Evolutionary conservation across 2,329 filamentous ascomycete species (phyloP).

Genomic region (Aspergillus costaricaensis): DNA sequence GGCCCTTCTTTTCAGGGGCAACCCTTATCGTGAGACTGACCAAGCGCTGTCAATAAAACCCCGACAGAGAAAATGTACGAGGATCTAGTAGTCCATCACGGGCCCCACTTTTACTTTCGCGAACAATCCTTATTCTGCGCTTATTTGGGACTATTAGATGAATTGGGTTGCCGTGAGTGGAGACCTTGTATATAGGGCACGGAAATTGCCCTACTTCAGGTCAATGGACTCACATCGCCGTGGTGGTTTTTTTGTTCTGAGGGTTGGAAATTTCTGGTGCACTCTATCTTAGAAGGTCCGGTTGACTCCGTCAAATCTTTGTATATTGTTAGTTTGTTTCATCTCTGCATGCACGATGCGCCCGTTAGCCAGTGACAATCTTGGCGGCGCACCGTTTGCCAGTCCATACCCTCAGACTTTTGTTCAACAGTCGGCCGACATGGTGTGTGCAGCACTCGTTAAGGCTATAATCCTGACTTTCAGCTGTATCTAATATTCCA

Average conservation of each 20-base stretch:
- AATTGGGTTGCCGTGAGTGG: constrained; percentile 10
- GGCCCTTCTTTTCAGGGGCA: constrained; percentile 1
- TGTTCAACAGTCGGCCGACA: neutral
- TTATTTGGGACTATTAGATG: constrained; percentile 7
- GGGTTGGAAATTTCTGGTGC: neutral
- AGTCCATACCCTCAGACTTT: neutral
- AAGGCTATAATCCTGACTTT: neutral
- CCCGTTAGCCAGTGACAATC: neutral
- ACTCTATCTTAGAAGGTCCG: neutral
- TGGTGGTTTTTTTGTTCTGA: neutral
- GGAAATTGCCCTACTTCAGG: constrained; percentile 12
- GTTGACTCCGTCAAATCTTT: neutral
- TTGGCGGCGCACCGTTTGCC: neutral
- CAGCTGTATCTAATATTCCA: neutral
- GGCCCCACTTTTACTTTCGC: constrained; percentile 8
- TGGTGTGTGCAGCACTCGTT: neutral
- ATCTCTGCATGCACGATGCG: neutral
- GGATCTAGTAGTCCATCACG: neutral
- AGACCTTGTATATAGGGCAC: constrained; percentile 13
- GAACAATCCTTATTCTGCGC: constrained; percentile 6
- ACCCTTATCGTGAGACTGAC: neutral
- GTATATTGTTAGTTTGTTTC: constrained; percentile 1
- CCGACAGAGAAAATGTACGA: constrained; percentile 1
- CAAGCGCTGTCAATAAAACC: constrained; percentile 3
- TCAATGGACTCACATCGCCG: neutral